Evolutionary conservation across 257 asterid species (phyloP).

Genomic region (Fraxinus excelsior): DNA sequence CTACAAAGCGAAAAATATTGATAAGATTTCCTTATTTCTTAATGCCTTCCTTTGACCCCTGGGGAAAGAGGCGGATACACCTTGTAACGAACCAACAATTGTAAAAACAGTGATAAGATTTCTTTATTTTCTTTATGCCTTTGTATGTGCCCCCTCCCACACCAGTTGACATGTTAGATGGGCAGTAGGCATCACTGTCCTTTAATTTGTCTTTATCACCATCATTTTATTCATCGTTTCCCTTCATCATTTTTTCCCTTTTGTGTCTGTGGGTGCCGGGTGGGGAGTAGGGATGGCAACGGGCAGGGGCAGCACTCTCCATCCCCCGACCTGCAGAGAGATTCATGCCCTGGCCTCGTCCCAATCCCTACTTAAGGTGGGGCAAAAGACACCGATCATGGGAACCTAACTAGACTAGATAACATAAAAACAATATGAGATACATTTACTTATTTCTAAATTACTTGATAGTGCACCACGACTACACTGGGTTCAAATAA

Average conservation of each 20-base stretch:
- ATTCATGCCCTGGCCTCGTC: too few relatives aligned
- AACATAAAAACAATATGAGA: too few relatives aligned
- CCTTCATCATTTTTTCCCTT: background rate
- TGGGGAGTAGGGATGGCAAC: background rate
- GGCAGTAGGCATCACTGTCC: background rate
- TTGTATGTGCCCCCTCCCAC: background rate
- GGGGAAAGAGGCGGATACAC: constrained; percentile 82
- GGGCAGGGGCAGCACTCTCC: background rate
- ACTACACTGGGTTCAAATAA: too few relatives aligned
- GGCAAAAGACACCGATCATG: background rate
- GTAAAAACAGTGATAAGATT: constrained; percentile 9
- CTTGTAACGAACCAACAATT: constrained; percentile 69
- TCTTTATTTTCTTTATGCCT: background rate
- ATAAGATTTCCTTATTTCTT: background rate
- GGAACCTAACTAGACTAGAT: background rate
- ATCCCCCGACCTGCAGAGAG: too few relatives aligned
- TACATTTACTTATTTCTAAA: background rate
- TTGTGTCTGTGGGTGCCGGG: background rate
- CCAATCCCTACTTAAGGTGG: too few relatives aligned
- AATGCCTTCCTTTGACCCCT: constrained; percentile 41
- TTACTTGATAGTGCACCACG: background rate
- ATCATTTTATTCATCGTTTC: too few relatives aligned
- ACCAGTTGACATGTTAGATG: background rate
- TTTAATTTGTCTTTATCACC: background rate
- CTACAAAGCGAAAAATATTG: constrained; percentile 29